phyloP scores from a whole-genome alignment of 345 rosid genomes.

The Syzygium jambos region DNA sequence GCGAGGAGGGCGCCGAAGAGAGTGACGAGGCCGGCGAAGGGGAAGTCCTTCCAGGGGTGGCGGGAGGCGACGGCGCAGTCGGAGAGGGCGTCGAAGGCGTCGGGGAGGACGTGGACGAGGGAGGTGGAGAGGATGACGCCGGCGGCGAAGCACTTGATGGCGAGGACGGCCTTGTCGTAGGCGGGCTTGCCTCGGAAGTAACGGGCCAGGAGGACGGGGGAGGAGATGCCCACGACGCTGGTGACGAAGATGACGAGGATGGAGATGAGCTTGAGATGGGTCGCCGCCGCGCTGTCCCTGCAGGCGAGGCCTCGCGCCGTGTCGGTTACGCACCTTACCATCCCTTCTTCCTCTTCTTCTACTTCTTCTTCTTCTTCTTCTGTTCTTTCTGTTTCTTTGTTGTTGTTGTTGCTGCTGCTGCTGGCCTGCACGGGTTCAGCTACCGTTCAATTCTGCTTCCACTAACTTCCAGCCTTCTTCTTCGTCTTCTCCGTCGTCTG shows the following conservation, averaged over 20 bases:
- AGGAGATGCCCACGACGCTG: conserved; percentile 61
- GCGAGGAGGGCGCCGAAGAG: conserved; percentile 60
- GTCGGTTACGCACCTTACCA: conserved; percentile 47
- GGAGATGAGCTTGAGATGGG: conserved; percentile 63
- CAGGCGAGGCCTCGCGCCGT: conserved; percentile 44
- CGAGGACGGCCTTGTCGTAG: conserved; percentile 58
- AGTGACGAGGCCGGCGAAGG: conserved; percentile 76
- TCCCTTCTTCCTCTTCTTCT: background rate
- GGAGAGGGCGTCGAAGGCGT: conserved; percentile 61
- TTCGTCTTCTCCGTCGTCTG: background rate
- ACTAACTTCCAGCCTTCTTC: background rate
- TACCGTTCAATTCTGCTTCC: background rate
- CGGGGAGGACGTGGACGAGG: conserved; percentile 87
- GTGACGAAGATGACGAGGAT: conserved; percentile 57
- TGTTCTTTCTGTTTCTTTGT: background rate
- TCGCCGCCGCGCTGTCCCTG: conserved; percentile 51
- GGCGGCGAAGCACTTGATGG: conserved; percentile 91
- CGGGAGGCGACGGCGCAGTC: conserved; percentile 68
- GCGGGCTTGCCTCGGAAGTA: conserved; percentile 70
- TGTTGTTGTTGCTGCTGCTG: no score
- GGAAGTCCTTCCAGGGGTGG: conserved; percentile 89
- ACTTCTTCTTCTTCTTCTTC: background rate
- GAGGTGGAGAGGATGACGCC: conserved; percentile 96
- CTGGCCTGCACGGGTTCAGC: background rate
- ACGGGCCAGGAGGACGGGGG: conserved; percentile 64